A percentile compares a stretch with the other conserved stretches of the same genome.
phyloP scores from a whole-genome alignment of 495 filamentous ascomycete species.

The Podospora australis region DNA sequence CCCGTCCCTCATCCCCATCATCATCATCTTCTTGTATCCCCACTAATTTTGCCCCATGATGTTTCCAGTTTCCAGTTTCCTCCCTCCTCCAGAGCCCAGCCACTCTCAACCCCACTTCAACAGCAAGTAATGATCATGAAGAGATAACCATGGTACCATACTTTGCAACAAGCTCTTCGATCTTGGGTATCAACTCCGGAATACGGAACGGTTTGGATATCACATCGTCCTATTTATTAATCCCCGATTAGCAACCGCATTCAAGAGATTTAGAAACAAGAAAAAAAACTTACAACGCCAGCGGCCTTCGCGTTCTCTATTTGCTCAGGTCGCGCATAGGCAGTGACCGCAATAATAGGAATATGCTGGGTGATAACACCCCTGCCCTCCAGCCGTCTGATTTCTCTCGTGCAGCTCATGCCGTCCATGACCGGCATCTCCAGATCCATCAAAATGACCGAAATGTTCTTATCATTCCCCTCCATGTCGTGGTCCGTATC shows the following conservation, averaged over 20 bases:
- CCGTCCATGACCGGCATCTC: slow-evolving; percentile 91
- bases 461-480: slow-evolving; percentile 33
- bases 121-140: not conserved
- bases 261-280: slow-evolving; percentile 16
- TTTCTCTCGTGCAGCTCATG: slow-evolving; percentile 61
- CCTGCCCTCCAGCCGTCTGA: slow-evolving; percentile 55
- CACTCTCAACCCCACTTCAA: not conserved
- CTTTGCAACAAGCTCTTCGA: slow-evolving; percentile 44
- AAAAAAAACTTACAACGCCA: slow-evolving; percentile 40
- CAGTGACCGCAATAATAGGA: slow-evolving; percentile 74
- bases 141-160: slow-evolving; percentile 14
- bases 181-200: slow-evolving; percentile 62
- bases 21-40: not conserved
- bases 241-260: slow-evolving; percentile 26
- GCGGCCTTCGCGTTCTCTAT: slow-evolving; percentile 46
- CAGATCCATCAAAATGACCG: slow-evolving; percentile 73
- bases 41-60: not conserved
- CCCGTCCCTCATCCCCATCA: not conserved
- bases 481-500: slow-evolving; percentile 27
- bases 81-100: not conserved
- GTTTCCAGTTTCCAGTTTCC: not conserved
- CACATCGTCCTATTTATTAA: slow-evolving; percentile 58
- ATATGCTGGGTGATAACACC: slow-evolving; percentile 52
- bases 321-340: slow-evolving; percentile 69
- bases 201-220: slow-evolving; percentile 78